phyloP scores from a whole-genome alignment of 441 rosid genomes.

The Euphorbia corollata region DNA sequence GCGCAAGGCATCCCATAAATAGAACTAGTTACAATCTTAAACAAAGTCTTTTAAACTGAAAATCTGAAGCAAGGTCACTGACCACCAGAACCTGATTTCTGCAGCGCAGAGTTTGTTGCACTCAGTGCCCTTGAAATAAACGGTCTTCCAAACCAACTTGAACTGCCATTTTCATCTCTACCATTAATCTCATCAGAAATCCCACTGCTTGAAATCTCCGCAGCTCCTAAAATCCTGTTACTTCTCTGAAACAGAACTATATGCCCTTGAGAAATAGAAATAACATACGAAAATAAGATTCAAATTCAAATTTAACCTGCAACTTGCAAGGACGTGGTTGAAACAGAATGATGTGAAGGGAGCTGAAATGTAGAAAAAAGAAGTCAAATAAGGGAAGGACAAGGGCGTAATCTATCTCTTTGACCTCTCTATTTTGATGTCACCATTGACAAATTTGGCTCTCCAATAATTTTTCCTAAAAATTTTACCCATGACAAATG shows the following conservation, averaged over 20 bases:
- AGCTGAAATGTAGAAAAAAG: constrained; percentile 18
- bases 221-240: constrained; percentile 23
- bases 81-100: constrained; percentile 28
- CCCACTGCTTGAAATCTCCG: constrained; percentile 26
- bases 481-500: too few species aligned
- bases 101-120: constrained; percentile 36
- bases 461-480: too few species aligned
- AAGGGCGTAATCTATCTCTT: too few species aligned
- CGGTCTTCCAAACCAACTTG: constrained; percentile 27
- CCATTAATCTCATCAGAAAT: constrained; percentile 24
- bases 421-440: too few species aligned
- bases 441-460: too few species aligned
- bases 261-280: constrained; percentile 2
- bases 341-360: constrained; percentile 29
- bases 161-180: constrained; percentile 28
- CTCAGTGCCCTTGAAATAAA: constrained; percentile 46
- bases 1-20: constrained; percentile 5
- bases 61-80: constrained; percentile 22
- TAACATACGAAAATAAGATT: too few species aligned
- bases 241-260: constrained; percentile 34
- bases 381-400: too few species aligned
- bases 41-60: not conserved
- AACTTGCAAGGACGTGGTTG: constrained; percentile 23
- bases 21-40: constrained; percentile 7
- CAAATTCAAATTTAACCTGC: constrained; percentile 27